Evolutionary conservation across 208 protist species (phyloP).

Genomic region (Crithidia brevicula): DNA sequence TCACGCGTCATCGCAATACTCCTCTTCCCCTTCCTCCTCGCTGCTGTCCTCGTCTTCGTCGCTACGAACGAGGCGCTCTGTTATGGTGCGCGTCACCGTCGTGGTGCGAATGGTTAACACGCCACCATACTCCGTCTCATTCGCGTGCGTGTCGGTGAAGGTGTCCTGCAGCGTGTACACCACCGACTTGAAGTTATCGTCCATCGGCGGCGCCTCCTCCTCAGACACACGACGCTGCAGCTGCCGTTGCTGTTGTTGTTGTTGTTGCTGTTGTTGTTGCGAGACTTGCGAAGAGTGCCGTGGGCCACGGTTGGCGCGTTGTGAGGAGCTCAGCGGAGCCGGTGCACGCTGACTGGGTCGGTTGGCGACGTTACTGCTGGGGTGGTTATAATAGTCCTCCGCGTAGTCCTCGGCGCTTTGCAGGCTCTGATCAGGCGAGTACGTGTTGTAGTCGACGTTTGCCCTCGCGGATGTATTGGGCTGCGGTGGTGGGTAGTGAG

Average conservation of each 20-base stretch:
- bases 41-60: constrained; percentile 57
- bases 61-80: constrained; percentile 62
- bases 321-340: no score
- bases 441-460: background rate
- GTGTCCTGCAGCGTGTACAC: constrained; percentile 58
- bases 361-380: background rate
- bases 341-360: background rate
- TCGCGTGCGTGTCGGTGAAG: constrained; percentile 42
- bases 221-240: background rate
- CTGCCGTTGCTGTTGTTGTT: constrained; percentile 4
- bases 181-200: constrained; percentile 14
- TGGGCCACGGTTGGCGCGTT: no score
- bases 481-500: constrained; percentile 4
- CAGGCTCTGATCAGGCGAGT: background rate
- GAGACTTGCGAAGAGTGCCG: background rate
- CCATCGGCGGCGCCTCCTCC: background rate
- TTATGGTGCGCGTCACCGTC: constrained; percentile 70
- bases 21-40: constrained; percentile 27
- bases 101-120: constrained; percentile 70
- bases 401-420: no score
- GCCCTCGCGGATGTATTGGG: constrained; percentile 1
- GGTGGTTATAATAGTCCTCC: constrained; percentile 4
- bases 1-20: background rate
- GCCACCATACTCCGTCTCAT: constrained; percentile 61
- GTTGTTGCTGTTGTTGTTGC: background rate